Evolutionary conservation across 2,329 filamentous ascomycete genomes (phyloP).

Genomic region (Aspergillus sp.): DNA sequence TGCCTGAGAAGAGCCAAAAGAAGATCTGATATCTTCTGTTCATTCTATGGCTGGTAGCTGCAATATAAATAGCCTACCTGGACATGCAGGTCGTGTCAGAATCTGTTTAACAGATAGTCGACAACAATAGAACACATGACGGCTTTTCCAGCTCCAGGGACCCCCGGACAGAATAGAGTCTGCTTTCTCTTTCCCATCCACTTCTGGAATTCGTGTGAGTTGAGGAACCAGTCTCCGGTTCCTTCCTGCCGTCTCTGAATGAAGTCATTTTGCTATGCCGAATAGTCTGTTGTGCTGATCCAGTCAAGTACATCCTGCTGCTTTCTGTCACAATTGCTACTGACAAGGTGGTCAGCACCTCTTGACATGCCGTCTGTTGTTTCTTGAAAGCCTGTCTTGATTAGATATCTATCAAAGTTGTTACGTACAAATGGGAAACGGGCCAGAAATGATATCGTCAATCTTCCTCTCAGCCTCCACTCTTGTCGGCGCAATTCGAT

Average conservation of each 20-base stretch:
- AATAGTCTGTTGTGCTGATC: neutral
- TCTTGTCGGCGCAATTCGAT: neutral
- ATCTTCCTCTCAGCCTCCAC: slow-evolving; percentile 1
- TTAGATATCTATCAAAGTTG: too few species aligned
- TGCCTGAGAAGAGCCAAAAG: slow-evolving; percentile 36
- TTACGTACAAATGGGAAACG: neutral
- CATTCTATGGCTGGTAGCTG: slow-evolving; percentile 32
- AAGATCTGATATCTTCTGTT: slow-evolving; percentile 32
- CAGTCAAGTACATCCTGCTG: neutral
- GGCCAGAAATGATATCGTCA: neutral
- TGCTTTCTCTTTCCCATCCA: slow-evolving; percentile 11
- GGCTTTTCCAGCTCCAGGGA: slow-evolving; percentile 8
- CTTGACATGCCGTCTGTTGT: too few species aligned
- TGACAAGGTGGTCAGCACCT: too few species aligned
- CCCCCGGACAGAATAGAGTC: slow-evolving; percentile 37
- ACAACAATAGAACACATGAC: slow-evolving; percentile 16
- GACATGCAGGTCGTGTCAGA: slow-evolving; percentile 13
- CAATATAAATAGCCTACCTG: slow-evolving; percentile 44
- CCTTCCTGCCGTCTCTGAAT: slow-evolving; percentile 4
- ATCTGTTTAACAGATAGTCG: slow-evolving; percentile 30
- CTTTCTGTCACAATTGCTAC: too few species aligned
- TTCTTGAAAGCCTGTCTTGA: too few species aligned
- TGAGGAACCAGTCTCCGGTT: slow-evolving; percentile 11
- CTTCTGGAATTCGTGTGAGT: slow-evolving; percentile 5
- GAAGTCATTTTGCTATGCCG: neutral